These are phyloP conservation scores for Triticum aestivum DNA, from an alignment of 176 grass and related monocot species.

Conservation along the genomic window DNA sequence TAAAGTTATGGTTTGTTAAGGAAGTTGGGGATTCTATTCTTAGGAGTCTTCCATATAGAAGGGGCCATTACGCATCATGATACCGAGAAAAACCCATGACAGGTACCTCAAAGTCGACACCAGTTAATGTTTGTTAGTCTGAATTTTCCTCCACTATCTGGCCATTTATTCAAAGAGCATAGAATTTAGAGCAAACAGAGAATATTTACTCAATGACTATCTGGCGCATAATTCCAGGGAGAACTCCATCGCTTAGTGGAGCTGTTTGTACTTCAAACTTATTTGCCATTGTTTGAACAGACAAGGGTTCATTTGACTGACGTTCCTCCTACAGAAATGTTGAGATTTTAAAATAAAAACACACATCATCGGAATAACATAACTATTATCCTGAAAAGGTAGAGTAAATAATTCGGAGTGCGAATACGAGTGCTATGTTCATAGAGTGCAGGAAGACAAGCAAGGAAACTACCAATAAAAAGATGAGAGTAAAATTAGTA, in stretches of 20 bases:
- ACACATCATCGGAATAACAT: not conserved
- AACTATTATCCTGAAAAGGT: not conserved
- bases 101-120: not conserved
- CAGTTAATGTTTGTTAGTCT: not conserved
- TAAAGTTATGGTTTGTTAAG: not conserved
- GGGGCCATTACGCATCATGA: not conserved
- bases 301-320: not conserved
- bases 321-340: conserved; percentile 33
- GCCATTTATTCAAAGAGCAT: not conserved
- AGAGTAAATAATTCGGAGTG: not conserved
- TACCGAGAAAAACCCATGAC: not conserved
- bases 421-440: not conserved
- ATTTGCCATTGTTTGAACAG: conserved; percentile 10
- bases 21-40: not conserved
- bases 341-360: not conserved
- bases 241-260: conserved; percentile 64
- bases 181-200: conserved; percentile 4
- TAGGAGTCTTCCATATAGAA: not conserved
- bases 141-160: not conserved
- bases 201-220: conserved; percentile 76
- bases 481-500: not conserved
- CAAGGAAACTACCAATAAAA: not conserved
- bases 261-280: conserved; percentile 76
- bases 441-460: not conserved
- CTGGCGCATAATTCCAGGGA: conserved; percentile 84